These are phyloP conservation scores for Ailanthus altissimus DNA, from an alignment of 345 rosid genomes.

Conservation along the genomic window DNA sequence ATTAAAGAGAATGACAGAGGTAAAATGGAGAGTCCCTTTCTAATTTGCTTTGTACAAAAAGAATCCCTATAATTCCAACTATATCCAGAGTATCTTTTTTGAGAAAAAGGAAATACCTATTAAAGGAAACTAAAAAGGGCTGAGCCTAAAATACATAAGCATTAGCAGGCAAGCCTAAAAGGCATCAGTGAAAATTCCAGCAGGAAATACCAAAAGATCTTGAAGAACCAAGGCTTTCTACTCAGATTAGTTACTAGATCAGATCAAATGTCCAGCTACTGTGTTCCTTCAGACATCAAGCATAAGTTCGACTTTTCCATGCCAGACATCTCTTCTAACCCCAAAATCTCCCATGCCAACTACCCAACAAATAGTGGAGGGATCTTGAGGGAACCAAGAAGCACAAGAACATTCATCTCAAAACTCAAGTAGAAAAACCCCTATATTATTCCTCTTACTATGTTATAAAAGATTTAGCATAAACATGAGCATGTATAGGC, in stretches of 20 bases:
- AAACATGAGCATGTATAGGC: slow-evolving; percentile 8
- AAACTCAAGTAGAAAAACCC: not conserved
- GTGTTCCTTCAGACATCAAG: not conserved
- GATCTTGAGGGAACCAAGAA: not conserved
- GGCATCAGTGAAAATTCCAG: not conserved
- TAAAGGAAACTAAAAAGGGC: not conserved
- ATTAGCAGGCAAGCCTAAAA: not conserved
- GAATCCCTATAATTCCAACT: not conserved
- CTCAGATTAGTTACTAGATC: too few species aligned
- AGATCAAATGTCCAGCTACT: not conserved
- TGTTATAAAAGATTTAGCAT: not conserved
- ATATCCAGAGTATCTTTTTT: not conserved
- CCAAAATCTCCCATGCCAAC: not conserved
- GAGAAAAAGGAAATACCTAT: not conserved
- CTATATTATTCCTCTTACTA: not conserved
- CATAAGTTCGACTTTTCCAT: not conserved
- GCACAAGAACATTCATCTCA: not conserved
- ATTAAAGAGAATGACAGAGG: too few species aligned
- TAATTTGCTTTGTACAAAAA: too few species aligned
- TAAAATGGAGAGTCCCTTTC: too few species aligned
- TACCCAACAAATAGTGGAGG: not conserved
- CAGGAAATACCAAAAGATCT: not conserved
- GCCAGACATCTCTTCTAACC: not conserved
- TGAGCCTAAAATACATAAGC: not conserved
- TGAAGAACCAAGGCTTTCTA: not conserved